Conservation (phyloP, 164 flowering plant species). For the Dillenia turbinata region DNA sequence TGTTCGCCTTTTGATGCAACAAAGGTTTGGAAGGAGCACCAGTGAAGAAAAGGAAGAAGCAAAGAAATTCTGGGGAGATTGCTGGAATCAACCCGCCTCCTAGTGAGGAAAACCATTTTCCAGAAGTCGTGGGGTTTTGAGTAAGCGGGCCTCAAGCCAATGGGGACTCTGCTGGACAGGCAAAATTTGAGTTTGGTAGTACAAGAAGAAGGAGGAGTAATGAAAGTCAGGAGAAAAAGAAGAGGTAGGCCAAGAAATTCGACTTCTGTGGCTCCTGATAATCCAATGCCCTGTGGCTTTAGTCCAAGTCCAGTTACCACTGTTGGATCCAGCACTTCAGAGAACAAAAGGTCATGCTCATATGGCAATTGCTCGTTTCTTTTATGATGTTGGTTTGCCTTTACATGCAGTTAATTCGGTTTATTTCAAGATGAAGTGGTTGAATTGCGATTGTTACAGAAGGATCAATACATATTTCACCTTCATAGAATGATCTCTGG, state of each 20-base stretch:
- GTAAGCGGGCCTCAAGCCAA: conserved; percentile 24
- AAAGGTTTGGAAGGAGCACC: conserved; percentile 66
- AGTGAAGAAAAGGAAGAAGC: conserved; percentile 58
- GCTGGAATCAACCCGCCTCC: conserved; percentile 10
- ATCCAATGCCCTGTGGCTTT: not conserved
- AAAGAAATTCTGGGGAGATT: conserved; percentile 46
- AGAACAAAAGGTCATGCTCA: conserved; percentile 34
- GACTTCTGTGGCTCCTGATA: conserved; percentile 13
- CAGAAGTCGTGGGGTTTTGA: conserved; percentile 26
- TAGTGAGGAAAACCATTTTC: conserved; percentile 21
- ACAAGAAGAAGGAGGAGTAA: conserved; percentile 28
- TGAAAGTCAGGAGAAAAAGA: conserved; percentile 33
- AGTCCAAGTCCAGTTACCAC: conserved; percentile 6
- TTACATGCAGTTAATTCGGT: conserved; percentile 63
- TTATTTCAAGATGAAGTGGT: conserved; percentile 86
- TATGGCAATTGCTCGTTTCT: conserved; percentile 74
- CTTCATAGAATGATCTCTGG: conserved; percentile 66
- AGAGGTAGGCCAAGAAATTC: conserved; percentile 37
- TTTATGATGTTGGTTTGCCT: conserved; percentile 75
- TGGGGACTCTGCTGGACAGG: conserved; percentile 17
- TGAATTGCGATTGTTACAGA: conserved; percentile 64
- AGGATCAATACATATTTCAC: conserved; percentile 41
- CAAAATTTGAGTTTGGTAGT: conserved; percentile 22
- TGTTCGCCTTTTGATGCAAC: conserved; percentile 55
- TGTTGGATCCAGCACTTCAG: conserved; percentile 11